phyloP scores from a whole-genome alignment of 2,329 filamentous ascomycete species.

The Colletotrichum caudatum region DNA sequence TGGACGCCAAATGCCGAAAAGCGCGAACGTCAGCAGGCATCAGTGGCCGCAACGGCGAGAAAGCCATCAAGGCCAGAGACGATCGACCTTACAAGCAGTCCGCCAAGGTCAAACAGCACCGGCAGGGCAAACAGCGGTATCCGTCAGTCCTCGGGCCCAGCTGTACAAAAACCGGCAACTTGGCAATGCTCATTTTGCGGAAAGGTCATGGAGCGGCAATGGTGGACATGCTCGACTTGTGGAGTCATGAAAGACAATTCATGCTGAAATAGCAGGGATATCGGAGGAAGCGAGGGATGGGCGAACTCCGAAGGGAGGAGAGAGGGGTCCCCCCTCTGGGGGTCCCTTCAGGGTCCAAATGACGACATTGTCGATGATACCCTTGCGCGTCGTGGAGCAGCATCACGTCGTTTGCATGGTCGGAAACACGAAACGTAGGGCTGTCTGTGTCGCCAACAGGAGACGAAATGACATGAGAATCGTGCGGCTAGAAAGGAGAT shows the following conservation, averaged over 20 bases:
- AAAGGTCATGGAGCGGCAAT: conserved; percentile 63
- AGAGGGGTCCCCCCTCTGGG: conserved; percentile 22
- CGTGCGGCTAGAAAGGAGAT: background rate
- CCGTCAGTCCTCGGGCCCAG: conserved; percentile 38
- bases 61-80: conserved; percentile 4
- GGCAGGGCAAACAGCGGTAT: conserved; percentile 21
- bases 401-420: conserved; percentile 14
- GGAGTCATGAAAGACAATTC: conserved; percentile 66
- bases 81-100: conserved; percentile 53
- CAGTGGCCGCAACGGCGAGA: conserved; percentile 32
- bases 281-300: conserved; percentile 22
- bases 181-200: conserved; percentile 68
- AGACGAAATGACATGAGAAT: conserved; percentile 34
- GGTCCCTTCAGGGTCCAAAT: conserved; percentile 37
- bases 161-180: conserved; percentile 46
- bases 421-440: background rate
- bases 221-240: conserved; percentile 69
- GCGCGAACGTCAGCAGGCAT: conserved; percentile 43
- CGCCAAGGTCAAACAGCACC: conserved; percentile 44
- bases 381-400: conserved; percentile 13
- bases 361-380: conserved; percentile 35
- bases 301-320: conserved; percentile 3
- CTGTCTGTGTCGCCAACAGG: conserved; percentile 14
- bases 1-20: conserved; percentile 44
- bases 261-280: conserved; percentile 44